Conservation (phyloP, 2,329 filamentous ascomycete species). For the Juglanconis oblonga region DNA sequence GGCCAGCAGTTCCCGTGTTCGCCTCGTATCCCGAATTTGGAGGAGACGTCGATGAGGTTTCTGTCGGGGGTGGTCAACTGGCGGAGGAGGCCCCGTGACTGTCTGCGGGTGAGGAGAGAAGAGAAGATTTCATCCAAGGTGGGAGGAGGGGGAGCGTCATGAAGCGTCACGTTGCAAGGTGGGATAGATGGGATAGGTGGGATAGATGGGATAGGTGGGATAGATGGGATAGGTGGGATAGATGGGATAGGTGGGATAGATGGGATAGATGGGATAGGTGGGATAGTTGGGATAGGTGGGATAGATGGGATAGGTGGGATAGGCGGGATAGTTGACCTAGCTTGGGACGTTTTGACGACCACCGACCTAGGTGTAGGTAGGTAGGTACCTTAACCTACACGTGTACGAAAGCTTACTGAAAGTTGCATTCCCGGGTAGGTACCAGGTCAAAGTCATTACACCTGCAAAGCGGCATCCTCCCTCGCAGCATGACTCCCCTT, state of each 20-base stretch:
- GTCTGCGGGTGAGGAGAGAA: neutral
- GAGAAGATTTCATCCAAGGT: neutral
- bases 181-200: neutral
- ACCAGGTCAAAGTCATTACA: slow-evolving; percentile 26
- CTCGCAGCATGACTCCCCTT: slow-evolving; percentile 56
- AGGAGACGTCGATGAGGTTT: slow-evolving; percentile 61
- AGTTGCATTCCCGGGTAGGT: neutral
- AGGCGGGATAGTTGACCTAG: too few relatives aligned
- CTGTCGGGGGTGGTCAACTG: slow-evolving; percentile 49
- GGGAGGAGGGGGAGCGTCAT: neutral
- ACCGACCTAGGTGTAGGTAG: too few relatives aligned
- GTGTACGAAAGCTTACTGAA: neutral
- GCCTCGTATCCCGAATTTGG: slow-evolving; percentile 69
- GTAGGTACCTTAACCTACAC: neutral
- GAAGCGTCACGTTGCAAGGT: neutral
- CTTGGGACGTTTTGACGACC: too few relatives aligned
- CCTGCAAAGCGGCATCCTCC: slow-evolving; percentile 59
- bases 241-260: too few relatives aligned
- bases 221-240: neutral
- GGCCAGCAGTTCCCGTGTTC: slow-evolving; percentile 59
- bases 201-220: too few relatives aligned
- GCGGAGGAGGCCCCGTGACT: slow-evolving; percentile 30
- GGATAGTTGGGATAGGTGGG: too few relatives aligned
- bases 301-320: neutral
- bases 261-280: too few relatives aligned